A percentile compares a stretch with the other conserved stretches of the same genome.
These are phyloP conservation scores for Vigna unguiculata DNA, from an alignment of 306 rosid species.

Conservation along the genomic window DNA sequence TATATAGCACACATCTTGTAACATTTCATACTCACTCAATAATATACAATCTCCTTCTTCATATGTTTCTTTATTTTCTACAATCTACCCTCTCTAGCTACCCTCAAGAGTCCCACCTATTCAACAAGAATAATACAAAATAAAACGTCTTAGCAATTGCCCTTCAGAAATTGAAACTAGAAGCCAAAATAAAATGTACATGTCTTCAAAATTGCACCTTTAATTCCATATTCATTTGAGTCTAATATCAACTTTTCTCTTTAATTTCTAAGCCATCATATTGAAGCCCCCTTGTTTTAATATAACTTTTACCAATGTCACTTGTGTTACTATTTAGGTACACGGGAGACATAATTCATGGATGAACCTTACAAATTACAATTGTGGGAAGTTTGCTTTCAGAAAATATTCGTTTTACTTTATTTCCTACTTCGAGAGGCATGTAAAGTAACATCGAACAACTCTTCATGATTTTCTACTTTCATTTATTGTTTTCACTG, in stretches of 20 bases:
- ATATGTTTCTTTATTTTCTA: too few relatives aligned
- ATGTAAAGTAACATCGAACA: background rate
- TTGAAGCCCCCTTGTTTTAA: background rate
- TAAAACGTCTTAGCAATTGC: background rate
- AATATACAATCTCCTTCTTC: too few relatives aligned
- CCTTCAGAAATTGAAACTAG: background rate
- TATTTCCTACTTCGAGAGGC: background rate
- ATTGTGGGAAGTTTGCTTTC: background rate
- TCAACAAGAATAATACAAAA: background rate
- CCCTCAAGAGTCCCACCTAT: constrained; percentile 1
- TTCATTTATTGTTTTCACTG: background rate
- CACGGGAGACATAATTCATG: background rate
- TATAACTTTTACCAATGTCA: constrained; percentile 1
- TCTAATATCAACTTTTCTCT: constrained; percentile 3
- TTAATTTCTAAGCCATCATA: constrained; percentile 4
- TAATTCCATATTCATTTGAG: background rate
- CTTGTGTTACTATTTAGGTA: background rate
- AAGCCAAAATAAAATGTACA: background rate
- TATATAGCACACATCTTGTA: too few relatives aligned
- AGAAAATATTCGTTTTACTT: too few relatives aligned
- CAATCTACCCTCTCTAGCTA: constrained; percentile 3
- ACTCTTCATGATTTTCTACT: background rate
- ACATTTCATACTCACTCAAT: too few relatives aligned
- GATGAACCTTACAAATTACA: background rate
- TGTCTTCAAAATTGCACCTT: constrained; percentile 12